Evolutionary conservation across 2,329 filamentous ascomycete genomes (phyloP), one percentile per base, ranked within the genome.

Genomic region (Venturia carpophila): DNA sequence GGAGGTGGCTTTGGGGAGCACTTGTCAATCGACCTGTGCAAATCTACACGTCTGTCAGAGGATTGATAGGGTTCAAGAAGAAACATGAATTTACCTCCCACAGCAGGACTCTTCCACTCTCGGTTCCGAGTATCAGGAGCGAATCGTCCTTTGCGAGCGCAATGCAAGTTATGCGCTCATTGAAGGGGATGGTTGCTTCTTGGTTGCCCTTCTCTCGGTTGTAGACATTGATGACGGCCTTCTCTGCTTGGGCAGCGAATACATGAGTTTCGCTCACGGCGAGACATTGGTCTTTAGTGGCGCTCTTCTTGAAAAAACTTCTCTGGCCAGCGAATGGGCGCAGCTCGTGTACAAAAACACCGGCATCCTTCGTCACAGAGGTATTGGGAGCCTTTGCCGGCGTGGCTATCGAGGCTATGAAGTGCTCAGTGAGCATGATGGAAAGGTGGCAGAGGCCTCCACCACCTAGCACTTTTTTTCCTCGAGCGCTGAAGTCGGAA

Each of bases 211-310:
- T 89, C 66, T 87, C 82, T 65, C 92, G 84, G 66, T 85, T 92
- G 77, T 97, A 99, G 65, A 99, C 91, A 77, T 97, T 91, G 1
- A 99, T 84, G 52, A 96, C 90, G 0, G 92, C 91, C 76, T 96
- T 97, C 69, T 92, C 92, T 62, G 89, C 83, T 75, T 99, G 94
- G 4, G 91, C 93, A 4, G 92, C 89, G 74, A 96, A 99, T 60
- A 97, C 82, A 74, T 99, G 94, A 24, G 87, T 87, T 56, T 84
- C 81, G 75, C 84, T 95, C 70, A 92, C 83, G 39, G 91, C 92
- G 65, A 99, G 79, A 70, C 90, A 88, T 75, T 93, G 90, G 66
- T 83, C 80, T 34, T 87, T 83, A n/a, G 87, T 86, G 19, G 90
- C 89, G 79, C 90, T 96, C 79, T 96, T 97, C 82, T 97, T 97